Evolutionary conservation across 2,329 filamentous ascomycete genomes (phyloP).

Genomic region (Anisogramma anomala): DNA sequence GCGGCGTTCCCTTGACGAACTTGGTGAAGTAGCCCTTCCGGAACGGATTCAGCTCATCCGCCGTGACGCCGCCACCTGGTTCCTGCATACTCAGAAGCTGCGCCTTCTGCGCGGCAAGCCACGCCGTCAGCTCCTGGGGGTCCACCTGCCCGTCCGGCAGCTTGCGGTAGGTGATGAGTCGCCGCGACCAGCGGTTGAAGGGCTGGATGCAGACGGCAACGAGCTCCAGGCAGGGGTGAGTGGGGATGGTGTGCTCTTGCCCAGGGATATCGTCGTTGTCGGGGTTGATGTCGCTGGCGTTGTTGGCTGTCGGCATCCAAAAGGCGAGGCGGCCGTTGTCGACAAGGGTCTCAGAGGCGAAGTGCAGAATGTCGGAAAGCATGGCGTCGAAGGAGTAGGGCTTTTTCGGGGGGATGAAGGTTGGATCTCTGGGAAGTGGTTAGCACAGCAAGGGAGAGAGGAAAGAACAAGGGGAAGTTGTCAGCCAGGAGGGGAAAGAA

Average conservation of each 20-base stretch:
- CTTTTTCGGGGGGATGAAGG: slow-evolving; percentile 76
- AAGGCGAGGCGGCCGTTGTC: slow-evolving; percentile 72
- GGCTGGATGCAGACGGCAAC: slow-evolving; percentile 69
- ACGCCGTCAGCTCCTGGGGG: slow-evolving; percentile 27
- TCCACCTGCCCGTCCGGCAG: slow-evolving; percentile 49
- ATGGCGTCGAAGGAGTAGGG: slow-evolving; percentile 88
- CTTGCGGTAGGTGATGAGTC: slow-evolving; percentile 76
- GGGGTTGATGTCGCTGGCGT: too few relatives aligned
- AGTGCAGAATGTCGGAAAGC: slow-evolving; percentile 79
- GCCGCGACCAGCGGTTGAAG: slow-evolving; percentile 88
- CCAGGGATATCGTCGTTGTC: slow-evolving; percentile 53
- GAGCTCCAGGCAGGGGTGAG: slow-evolving; percentile 62
- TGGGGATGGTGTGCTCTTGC: slow-evolving; percentile 63
- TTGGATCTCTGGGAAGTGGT: too few relatives aligned
- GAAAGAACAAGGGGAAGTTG: too few relatives aligned
- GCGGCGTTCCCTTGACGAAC: slow-evolving; percentile 29
- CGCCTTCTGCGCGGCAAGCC: slow-evolving; percentile 17
- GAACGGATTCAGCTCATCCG: slow-evolving; percentile 50
- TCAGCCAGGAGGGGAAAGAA: background rate
- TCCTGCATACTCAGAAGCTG: slow-evolving; percentile 15
- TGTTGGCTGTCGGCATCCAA: slow-evolving; percentile 93
- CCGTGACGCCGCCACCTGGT: slow-evolving; percentile 38
- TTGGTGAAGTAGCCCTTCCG: slow-evolving; percentile 47
- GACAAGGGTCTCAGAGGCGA: slow-evolving; percentile 66
- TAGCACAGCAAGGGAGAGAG: slow-evolving; percentile 20